Conservation (phyloP, 441 rosid species). For the Gossypium davidsonii region DNA sequence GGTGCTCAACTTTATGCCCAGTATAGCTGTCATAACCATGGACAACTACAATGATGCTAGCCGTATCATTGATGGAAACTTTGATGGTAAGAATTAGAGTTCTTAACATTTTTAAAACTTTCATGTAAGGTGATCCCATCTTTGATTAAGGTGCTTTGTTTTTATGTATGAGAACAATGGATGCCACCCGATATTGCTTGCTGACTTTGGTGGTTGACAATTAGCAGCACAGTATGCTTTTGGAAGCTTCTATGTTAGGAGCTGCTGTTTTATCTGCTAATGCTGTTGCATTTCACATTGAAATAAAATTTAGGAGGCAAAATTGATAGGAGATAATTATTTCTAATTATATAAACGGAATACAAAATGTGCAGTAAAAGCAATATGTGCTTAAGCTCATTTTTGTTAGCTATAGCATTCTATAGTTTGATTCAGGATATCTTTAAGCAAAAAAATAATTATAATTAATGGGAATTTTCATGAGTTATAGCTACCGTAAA, state of each 20-base stretch:
- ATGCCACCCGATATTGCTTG: neutral
- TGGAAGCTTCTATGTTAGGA: neutral
- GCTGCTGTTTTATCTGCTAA: neutral
- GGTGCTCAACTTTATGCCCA: slow-evolving; percentile 82
- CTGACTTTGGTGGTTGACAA: neutral
- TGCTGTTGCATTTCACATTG: neutral
- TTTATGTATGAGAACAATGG: neutral
- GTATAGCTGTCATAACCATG: slow-evolving; percentile 83
- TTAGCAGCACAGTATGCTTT: neutral
- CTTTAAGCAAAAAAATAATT: neutral
- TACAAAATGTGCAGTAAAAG: neutral
- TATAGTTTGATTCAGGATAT: neutral
- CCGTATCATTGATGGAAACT: slow-evolving; percentile 90
- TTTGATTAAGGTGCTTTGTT: neutral
- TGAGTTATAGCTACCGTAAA: neutral
- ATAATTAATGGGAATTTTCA: neutral
- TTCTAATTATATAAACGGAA: neutral
- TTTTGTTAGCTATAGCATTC: neutral
- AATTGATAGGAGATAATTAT: neutral
- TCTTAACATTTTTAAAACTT: neutral
- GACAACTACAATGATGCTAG: slow-evolving; percentile 88
- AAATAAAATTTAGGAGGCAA: neutral
- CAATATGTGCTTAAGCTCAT: neutral
- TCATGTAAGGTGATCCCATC: neutral
- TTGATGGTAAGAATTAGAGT: slow-evolving; percentile 59